Base-by-base conservation (phyloP, 2,329 filamentous ascomycete genomes). In the Myriangium duriaei region DNA sequence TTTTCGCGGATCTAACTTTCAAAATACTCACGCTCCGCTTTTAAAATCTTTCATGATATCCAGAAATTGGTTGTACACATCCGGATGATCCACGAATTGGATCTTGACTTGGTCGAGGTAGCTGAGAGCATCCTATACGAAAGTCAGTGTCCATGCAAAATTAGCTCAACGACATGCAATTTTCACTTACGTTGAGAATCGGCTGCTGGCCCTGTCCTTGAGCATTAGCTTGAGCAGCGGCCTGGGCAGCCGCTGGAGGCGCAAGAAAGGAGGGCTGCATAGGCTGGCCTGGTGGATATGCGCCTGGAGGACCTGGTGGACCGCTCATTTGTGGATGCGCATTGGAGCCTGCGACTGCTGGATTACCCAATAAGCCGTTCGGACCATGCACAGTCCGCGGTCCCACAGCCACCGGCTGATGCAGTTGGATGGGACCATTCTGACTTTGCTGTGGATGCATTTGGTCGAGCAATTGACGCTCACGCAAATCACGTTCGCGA, bases 11-110 rank as follows among this genome's bases (percentile, higher is more conserved):
- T 26, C n/a, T 21, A n/a, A 16, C 24, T 29, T 13, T 31, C 26
- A 3, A 11, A 15, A 4, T 16, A 71, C 81, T 63, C 67, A 87
- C 74, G 87, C 86, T 63, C 94, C 88, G 51, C 86, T 94, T 63
- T 98, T 98, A 59, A 98, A 98, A 51, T 98, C 91, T 55, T 98
- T 98, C 91, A 98, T 98, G 34, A 98, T 98, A 51, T 98, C 91
- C 32, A 98, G 65, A 51, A 98, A 96, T 26, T 83, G 72, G 53
- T 96, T 96, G 54, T 98, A 98, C 1, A 98, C 91, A 58, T 96
- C 88, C 3, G 91, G 87, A 49, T 95, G 86, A 46, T 96, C 88
- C 43, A 86, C 82, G 50, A 98, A 98, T 54, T 94, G 87, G 17
- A 96, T 87, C 61, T 98, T 98, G 46, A 98, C 91, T 60, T 96